A percentile compares a stretch with the other conserved stretches of the same genome.
These are phyloP conservation scores for Ganoderma sinense DNA, from an alignment of 1,284 basidiomycete species.

Conservation along the genomic window DNA sequence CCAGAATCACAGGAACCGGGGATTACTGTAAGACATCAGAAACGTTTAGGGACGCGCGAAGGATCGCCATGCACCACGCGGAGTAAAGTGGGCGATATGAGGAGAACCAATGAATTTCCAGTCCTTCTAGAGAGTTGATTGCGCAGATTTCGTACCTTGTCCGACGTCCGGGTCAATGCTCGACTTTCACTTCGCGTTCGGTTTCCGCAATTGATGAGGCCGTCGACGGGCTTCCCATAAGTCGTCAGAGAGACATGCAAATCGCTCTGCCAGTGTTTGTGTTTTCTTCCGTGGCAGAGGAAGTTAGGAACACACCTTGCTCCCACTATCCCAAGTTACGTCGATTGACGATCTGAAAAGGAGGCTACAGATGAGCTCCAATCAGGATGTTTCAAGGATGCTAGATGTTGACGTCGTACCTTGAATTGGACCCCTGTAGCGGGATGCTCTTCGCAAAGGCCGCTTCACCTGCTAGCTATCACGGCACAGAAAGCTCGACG, in stretches of 20 bases:
- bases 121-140: background rate
- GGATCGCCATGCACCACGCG: background rate
- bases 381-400: background rate
- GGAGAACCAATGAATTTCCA: background rate
- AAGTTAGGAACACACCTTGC: too few relatives aligned
- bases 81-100: background rate
- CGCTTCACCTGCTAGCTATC: background rate
- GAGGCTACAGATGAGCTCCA: background rate
- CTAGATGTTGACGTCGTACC: background rate
- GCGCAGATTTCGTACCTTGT: background rate
- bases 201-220: too few relatives aligned
- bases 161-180: too few relatives aligned
- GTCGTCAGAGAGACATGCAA: too few relatives aligned
- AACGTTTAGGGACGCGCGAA: background rate
- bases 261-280: too few relatives aligned
- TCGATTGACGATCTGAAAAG: too few relatives aligned
- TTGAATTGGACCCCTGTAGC: background rate
- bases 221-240: too few relatives aligned
- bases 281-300: too few relatives aligned
- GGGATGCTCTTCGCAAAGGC: background rate
- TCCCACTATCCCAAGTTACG: too few relatives aligned
- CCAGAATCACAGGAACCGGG: background rate
- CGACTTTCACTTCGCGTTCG: too few relatives aligned
- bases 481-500: background rate
- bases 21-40: background rate